A percentile compares a stretch with the other conserved stretches of the same genome.
Evolutionary conservation across 139 green algal genomes (phyloP).

Genomic region (Micromonas commoda): DNA sequence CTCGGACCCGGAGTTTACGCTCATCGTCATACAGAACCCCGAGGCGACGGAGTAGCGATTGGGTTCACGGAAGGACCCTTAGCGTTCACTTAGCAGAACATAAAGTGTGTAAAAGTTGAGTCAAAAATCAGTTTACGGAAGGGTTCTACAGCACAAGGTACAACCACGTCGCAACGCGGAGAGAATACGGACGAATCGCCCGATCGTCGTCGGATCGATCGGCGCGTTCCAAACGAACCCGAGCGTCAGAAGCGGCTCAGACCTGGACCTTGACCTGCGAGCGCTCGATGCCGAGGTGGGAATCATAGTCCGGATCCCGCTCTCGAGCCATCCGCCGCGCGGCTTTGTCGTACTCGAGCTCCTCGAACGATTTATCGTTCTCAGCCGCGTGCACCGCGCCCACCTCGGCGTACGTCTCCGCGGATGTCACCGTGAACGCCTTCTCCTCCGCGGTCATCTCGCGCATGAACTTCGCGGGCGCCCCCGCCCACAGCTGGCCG

Average conservation of each 20-base stretch:
- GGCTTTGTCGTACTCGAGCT: constrained; percentile 50
- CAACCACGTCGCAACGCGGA: too few relatives aligned
- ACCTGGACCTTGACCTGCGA: constrained; percentile 1
- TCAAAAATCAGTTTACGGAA: too few relatives aligned
- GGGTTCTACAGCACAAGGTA: too few relatives aligned
- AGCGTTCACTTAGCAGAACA: too few relatives aligned
- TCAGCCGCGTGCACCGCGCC: constrained; percentile 51
- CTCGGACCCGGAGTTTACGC: constrained; percentile 61
- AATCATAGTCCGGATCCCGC: constrained; percentile 54
- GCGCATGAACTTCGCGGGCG: constrained; percentile 64
- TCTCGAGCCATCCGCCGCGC: constrained; percentile 35
- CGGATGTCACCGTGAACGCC: constrained; percentile 61
- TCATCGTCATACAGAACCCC: constrained; percentile 71
- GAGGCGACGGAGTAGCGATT: constrained; percentile 3
- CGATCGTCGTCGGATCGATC: too few relatives aligned
- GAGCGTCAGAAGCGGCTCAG: too few relatives aligned
- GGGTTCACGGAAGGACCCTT: too few relatives aligned
- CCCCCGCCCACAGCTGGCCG: constrained; percentile 50
- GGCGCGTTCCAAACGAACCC: too few relatives aligned
- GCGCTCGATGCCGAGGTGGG: constrained; percentile 39
- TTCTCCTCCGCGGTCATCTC: constrained; percentile 75
- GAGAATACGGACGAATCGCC: too few relatives aligned
- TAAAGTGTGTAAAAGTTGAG: too few relatives aligned
- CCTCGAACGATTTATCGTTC: constrained; percentile 52
- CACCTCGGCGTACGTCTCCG: constrained; percentile 74